Percentiles rank a stretch among this genome's conserved stretches.
These are phyloP conservation scores for Cercospora zeae-maydis DNA, from an alignment of 2,329 filamentous ascomycete species.

Conservation along the genomic window DNA sequence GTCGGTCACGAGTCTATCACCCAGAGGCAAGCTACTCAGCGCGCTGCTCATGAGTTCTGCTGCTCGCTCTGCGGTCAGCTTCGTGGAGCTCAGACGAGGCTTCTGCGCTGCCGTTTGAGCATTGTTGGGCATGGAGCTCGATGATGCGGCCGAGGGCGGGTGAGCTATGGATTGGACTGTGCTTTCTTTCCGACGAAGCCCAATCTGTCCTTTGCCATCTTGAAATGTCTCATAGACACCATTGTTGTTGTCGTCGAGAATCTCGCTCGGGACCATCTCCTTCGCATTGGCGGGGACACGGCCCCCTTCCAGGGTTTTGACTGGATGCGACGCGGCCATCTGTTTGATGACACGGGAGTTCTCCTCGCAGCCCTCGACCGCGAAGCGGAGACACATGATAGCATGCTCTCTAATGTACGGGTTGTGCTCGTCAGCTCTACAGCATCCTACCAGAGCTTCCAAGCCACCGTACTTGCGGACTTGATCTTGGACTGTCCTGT, in stretches of 20 bases:
- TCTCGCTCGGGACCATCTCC: conserved; percentile 43
- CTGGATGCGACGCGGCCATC: conserved; percentile 40
- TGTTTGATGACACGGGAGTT: conserved; percentile 69
- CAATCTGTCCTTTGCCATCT: conserved; percentile 49
- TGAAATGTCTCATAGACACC: conserved; percentile 49
- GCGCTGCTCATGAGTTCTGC: conserved; percentile 49
- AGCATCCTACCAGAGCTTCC: conserved; percentile 83
- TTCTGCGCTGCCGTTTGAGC: conserved; percentile 20
- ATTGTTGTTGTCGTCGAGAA: conserved; percentile 41
- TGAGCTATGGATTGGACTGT: conserved; percentile 8
- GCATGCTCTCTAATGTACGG: conserved; percentile 91
- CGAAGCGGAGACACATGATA: conserved; percentile 79
- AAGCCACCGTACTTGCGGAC: conserved; percentile 82
- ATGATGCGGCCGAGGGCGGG: conserved; percentile 21
- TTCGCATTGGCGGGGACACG: conserved; percentile 16
- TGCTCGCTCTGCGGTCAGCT: conserved; percentile 40
- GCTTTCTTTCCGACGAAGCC: conserved; percentile 42
- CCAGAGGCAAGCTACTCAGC: conserved; percentile 44
- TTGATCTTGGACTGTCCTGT: conserved; percentile 78
- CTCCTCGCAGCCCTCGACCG: conserved; percentile 64
- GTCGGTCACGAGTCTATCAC: conserved; percentile 38
- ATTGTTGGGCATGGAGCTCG: not conserved
- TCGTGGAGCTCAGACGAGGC: conserved; percentile 26
- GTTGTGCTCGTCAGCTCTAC: conserved; percentile 86
- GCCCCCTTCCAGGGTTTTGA: conserved; percentile 19